Evolutionary conservation across 768 basidiomycete species (phyloP), one percentile per base, ranked within the genome.

Genomic region (Leccinellum albellum): DNA sequence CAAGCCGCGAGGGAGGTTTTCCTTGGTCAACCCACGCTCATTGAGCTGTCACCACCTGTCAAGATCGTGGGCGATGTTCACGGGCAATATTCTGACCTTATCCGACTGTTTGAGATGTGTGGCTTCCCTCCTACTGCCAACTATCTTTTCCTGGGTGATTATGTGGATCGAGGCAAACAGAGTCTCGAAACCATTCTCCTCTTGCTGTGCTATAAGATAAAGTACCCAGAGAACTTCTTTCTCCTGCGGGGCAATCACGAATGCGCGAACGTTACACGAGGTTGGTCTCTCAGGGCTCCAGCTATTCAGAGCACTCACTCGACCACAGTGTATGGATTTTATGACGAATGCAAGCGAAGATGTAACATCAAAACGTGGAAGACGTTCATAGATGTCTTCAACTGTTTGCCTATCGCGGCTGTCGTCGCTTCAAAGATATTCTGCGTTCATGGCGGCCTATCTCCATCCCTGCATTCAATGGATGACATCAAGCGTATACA

Each of bases 311-410:
- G 20, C 48, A 33, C 63, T 73, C 31, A 70, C 53, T 20, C 33
- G 59, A 28, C 6, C 49, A 20, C 32, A 98, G 97, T 98, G 21
- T 99, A 99, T 67, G 97, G 97, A 26, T 99, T 99, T 77, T 99
- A 99, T 74, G 97, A 98, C 76, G 97, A 99, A 76, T 99, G 97
- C 81, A 99, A 99, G 77, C 88, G 97, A 70, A 85, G 97, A 62
- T 97, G 94, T 81, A 98, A 96, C 73, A 94, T 98, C 81, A 99
- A 98, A 79, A 95, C 92, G 26, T 99, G 97, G 97, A 98, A 96
- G 77, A 95, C 94, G 2, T 98, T 99, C 74, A 92, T 98, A 73
- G 97, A 99, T 76, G 96, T 98, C 57, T 99, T 99, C 83, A 98
- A 99, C 75, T 95, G 94, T 68, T 84, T 99, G 13, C 97, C 97